Conservation (phyloP, 2,329 filamentous ascomycete species). For the Hypocrella siamensis region DNA sequence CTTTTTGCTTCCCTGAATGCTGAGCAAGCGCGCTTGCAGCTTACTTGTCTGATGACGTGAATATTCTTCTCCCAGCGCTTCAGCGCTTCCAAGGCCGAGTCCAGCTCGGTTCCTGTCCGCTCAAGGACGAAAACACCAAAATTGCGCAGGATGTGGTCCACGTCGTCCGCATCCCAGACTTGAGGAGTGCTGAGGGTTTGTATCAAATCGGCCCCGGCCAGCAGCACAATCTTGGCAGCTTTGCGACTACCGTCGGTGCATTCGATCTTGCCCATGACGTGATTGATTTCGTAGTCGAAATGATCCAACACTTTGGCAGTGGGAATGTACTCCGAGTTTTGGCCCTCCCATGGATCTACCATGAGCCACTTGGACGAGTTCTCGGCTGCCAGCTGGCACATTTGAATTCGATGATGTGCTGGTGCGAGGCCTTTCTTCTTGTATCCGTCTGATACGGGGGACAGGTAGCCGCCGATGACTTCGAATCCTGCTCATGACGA, state of each 20-base stretch:
- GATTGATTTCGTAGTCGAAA: constrained; percentile 79
- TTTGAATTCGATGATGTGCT: constrained; percentile 32
- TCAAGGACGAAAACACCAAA: constrained; percentile 82
- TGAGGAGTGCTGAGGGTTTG: constrained; percentile 58
- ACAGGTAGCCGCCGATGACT: constrained; percentile 57
- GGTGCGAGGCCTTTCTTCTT: constrained; percentile 22
- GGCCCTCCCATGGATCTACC: constrained; percentile 81
- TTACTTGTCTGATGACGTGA: constrained; percentile 54
- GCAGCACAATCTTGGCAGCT: constrained; percentile 57
- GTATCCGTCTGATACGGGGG: constrained; percentile 18
- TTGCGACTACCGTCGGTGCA: constrained; percentile 50
- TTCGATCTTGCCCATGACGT: constrained; percentile 59
- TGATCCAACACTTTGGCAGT: constrained; percentile 85
- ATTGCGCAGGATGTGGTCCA: constrained; percentile 73
- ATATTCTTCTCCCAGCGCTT: constrained; percentile 76
- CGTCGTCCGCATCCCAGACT: constrained; percentile 71
- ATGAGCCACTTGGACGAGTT: constrained; percentile 61
- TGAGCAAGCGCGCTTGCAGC: background rate
- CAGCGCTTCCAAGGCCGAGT: constrained; percentile 70
- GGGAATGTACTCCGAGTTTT: constrained; percentile 65
- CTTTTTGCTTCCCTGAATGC: background rate
- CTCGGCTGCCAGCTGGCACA: constrained; percentile 72
- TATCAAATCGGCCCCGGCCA: constrained; percentile 65
- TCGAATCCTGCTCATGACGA: constrained; percentile 45
- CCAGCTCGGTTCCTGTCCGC: constrained; percentile 73